phyloP scores from a whole-genome alignment of 164 flowering plant genomes.

The Cinnamomum chago region DNA sequence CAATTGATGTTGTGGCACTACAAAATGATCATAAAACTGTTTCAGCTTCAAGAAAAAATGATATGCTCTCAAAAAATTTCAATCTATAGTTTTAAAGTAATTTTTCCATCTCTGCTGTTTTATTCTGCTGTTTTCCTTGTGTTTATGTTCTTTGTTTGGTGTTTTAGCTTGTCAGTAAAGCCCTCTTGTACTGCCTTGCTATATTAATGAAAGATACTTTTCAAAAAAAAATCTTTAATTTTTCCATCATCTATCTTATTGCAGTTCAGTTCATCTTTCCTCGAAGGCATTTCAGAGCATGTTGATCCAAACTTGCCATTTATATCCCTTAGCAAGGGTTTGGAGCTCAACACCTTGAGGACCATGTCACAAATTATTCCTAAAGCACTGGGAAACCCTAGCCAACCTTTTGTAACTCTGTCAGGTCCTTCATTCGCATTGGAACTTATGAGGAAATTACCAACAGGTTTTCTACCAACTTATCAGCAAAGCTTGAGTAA shows the following conservation, averaged over 20 bases:
- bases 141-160: no score
- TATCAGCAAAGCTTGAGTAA: neutral
- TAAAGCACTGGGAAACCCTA: slow-evolving; percentile 64
- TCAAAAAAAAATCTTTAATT: no score
- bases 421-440: slow-evolving; percentile 96
- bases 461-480: slow-evolving; percentile 57
- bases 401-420: slow-evolving; percentile 81
- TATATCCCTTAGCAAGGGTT: slow-evolving; percentile 93
- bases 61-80: no score
- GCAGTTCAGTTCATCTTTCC: slow-evolving; percentile 95
- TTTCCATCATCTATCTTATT: slow-evolving; percentile 20
- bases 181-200: no score
- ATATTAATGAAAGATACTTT: no score
- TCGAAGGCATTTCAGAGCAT: slow-evolving; percentile 63
- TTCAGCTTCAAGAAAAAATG: no score
- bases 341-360: slow-evolving; percentile 87
- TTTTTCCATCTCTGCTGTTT: no score
- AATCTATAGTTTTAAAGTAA: no score
- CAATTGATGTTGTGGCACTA: no score
- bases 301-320: slow-evolving; percentile 87
- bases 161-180: no score
- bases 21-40: no score
- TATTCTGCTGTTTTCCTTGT: no score
- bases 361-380: slow-evolving; percentile 98
- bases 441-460: slow-evolving; percentile 86